Evolutionary conservation across 2,329 filamentous ascomycete genomes (phyloP).

Genomic region (Camillea tinctor): DNA sequence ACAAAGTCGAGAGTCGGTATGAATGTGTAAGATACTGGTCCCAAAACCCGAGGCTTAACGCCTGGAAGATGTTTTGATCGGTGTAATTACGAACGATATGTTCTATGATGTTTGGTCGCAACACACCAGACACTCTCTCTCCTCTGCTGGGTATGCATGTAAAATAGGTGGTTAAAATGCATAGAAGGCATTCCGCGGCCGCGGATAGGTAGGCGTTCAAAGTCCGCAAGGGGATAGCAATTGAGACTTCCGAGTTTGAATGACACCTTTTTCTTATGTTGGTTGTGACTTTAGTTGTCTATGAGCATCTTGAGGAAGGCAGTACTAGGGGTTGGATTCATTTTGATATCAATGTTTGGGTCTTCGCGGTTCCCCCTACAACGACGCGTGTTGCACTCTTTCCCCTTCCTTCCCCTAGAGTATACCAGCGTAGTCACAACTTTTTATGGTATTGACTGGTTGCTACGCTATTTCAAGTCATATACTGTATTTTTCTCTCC

Average conservation of each 20-base stretch:
- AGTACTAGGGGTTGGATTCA: too few species aligned
- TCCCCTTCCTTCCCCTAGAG: too few species aligned
- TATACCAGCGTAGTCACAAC: background rate
- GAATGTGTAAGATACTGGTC: conserved; percentile 31
- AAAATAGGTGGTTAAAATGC: conserved; percentile 49
- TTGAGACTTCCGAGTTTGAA: conserved; percentile 25
- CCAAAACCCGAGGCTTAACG: conserved; percentile 17
- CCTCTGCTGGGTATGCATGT: conserved; percentile 47
- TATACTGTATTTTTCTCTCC: background rate
- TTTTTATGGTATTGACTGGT: background rate
- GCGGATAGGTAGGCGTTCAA: conserved; percentile 35
- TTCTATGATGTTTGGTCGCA: conserved; percentile 29
- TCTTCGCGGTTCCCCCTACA: background rate
- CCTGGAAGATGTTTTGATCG: conserved; percentile 17
- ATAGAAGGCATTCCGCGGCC: conserved; percentile 41
- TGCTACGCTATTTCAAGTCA: background rate
- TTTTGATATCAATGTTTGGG: background rate
- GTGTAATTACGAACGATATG: conserved; percentile 18
- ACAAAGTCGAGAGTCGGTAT: conserved; percentile 2
- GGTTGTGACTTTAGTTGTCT: background rate
- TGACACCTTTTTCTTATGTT: conserved; percentile 8
- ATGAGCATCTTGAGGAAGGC: background rate
- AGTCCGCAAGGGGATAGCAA: conserved; percentile 28
- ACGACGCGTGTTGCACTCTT: background rate
- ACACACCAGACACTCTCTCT: conserved; percentile 54